Conservation (phyloP, 2,329 filamentous ascomycete genomes). For the Paecilomyces formosus region DNA sequence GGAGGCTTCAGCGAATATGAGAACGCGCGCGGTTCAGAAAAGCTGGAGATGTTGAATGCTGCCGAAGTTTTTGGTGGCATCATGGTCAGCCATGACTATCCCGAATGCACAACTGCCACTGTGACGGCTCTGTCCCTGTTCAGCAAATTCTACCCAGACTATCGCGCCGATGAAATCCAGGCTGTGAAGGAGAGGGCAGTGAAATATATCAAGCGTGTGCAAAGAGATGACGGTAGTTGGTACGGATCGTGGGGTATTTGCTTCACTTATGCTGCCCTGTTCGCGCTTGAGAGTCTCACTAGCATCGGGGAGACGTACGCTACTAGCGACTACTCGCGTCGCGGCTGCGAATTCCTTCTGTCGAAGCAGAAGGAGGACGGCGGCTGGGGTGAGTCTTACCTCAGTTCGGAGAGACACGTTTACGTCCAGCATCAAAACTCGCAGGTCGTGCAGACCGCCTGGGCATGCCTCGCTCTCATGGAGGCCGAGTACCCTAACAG, state of each 20-base stretch:
- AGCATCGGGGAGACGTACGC: conserved; percentile 74
- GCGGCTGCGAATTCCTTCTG: conserved; percentile 78
- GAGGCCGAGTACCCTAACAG: conserved; percentile 74
- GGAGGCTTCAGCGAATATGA: conserved; percentile 92
- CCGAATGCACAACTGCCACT: conserved; percentile 92
- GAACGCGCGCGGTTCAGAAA: conserved; percentile 66
- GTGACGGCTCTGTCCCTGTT: conserved; percentile 83
- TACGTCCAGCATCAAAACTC: conserved; percentile 73
- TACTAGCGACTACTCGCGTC: conserved; percentile 62
- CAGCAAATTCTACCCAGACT: conserved; percentile 70
- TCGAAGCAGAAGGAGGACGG: conserved; percentile 80
- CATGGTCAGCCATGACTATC: conserved; percentile 98
- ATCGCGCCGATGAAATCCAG: conserved; percentile 68
- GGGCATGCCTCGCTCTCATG: conserved; percentile 76
- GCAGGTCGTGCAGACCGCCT: conserved; percentile 91
- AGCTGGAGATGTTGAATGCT: conserved; percentile 80
- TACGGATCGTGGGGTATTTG: conserved; percentile 98
- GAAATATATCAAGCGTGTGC: conserved; percentile 71
- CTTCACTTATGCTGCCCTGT: conserved; percentile 96
- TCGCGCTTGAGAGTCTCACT: conserved; percentile 79
- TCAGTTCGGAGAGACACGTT: conserved; percentile 68
- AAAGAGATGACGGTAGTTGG: conserved; percentile 82
- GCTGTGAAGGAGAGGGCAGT: conserved; percentile 66
- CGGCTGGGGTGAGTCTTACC: conserved; percentile 93
- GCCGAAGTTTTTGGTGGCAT: conserved; percentile 95